These are phyloP conservation scores for Diaporthe amygdali DNA, from an alignment of 2,329 filamentous ascomycete genomes.

Conservation along the genomic window DNA sequence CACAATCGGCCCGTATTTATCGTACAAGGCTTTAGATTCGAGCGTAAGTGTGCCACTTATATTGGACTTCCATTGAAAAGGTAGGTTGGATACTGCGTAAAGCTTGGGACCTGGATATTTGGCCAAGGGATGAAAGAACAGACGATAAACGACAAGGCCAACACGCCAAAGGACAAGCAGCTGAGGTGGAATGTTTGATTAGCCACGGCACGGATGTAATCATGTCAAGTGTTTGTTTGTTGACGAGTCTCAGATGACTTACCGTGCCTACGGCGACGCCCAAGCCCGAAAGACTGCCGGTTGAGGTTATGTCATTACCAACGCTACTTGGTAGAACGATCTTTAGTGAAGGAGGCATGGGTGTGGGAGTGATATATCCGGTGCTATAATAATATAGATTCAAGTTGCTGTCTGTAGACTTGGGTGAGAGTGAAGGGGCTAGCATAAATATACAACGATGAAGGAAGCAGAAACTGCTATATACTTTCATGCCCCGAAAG, in stretches of 20 bases:
- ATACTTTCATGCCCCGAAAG: background rate
- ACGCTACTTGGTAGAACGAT: background rate
- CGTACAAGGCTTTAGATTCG: background rate
- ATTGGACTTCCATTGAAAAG: background rate
- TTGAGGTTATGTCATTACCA: background rate
- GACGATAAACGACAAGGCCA: conserved; percentile 6
- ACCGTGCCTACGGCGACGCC: background rate
- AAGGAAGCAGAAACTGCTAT: background rate
- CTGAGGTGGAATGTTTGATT: background rate
- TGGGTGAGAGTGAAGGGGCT: background rate
- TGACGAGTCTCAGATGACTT: background rate
- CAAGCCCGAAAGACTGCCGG: background rate
- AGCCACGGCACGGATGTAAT: background rate
- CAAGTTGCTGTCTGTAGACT: background rate
- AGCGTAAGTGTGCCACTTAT: background rate
- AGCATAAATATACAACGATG: background rate
- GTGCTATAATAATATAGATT: background rate
- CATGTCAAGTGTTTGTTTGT: background rate
- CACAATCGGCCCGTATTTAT: conserved; percentile 20
- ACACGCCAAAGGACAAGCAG: background rate
- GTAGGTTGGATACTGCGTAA: conserved; percentile 3
- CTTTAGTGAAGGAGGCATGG: background rate
- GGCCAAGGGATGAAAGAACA: conserved; percentile 16
- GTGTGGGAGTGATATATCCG: background rate
- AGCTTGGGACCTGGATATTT: conserved; percentile 17